Evolutionary conservation across 2,329 filamentous ascomycete species (phyloP).

Genomic region (Orbilia ellipsospora): DNA sequence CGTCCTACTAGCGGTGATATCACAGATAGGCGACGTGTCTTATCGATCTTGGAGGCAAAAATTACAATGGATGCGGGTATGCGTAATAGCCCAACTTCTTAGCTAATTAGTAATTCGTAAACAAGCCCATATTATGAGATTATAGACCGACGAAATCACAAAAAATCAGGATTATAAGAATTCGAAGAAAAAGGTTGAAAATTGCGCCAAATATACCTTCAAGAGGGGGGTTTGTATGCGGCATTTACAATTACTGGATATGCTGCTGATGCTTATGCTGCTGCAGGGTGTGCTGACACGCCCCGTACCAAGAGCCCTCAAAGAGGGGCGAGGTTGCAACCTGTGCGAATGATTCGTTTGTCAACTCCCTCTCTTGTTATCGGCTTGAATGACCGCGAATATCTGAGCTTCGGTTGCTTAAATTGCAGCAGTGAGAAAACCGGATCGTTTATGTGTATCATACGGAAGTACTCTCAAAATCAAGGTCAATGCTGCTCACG

Average conservation of each 20-base stretch:
- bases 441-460: constrained; percentile 6
- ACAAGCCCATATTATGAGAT: constrained; percentile 29
- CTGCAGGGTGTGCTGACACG: constrained; percentile 53
- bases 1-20: constrained; percentile 20
- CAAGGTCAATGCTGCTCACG: constrained; percentile 20
- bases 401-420: constrained; percentile 27
- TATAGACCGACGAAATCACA: constrained; percentile 26
- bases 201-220: neutral
- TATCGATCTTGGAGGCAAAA: constrained; percentile 39
- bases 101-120: neutral
- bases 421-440: constrained; percentile 15
- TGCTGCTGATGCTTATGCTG: constrained; percentile 17
- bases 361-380: constrained; percentile 27
- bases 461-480: constrained; percentile 7
- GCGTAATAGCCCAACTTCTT: neutral
- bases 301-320: constrained; percentile 1
- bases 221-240: constrained; percentile 42
- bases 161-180: constrained; percentile 16
- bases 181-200: neutral
- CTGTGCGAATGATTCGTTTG: neutral
- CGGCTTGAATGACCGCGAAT: constrained; percentile 23
- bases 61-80: no score
- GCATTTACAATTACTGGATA: constrained; percentile 45
- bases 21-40: constrained; percentile 54
- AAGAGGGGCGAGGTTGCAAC: constrained; percentile 22